Percentiles rank a stretch among this genome's conserved stretches.
Conservation (phyloP, 2,329 filamentous ascomycete species). For the Trichoderma sp. region DNA sequence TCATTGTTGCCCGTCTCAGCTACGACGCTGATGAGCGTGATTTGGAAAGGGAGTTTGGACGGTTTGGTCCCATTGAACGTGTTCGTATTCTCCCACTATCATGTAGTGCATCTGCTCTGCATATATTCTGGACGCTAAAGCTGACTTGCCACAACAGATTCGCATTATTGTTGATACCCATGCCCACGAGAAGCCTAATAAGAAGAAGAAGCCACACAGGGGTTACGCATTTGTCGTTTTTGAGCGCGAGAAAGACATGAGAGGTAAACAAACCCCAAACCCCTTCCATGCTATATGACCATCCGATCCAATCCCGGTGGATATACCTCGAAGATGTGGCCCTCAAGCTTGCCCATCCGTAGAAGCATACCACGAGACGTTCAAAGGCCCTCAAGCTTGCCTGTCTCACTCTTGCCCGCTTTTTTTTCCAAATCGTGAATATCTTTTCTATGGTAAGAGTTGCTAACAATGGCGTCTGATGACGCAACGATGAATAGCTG, state of each 20-base stretch:
- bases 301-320: conserved; percentile 13
- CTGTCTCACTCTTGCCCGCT: conserved; percentile 39
- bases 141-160: conserved; percentile 56
- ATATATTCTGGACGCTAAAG: background rate
- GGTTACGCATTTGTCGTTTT: conserved; percentile 98
- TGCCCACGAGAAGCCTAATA: conserved; percentile 65
- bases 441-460: conserved; percentile 52
- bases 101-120: background rate
- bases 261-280: conserved; percentile 68
- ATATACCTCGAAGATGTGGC: conserved; percentile 36
- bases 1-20: conserved; percentile 86
- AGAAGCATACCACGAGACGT: conserved; percentile 46
- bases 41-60: conserved; percentile 87
- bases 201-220: conserved; percentile 77
- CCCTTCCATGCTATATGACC: conserved; percentile 24
- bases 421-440: conserved; percentile 25
- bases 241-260: conserved; percentile 97
- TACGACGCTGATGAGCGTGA: conserved; percentile 89
- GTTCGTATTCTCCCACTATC: conserved; percentile 47
- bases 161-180: conserved; percentile 81
- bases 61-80: conserved; percentile 90
- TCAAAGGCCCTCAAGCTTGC: conserved; percentile 57
- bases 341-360: conserved; percentile 44
- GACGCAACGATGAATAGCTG: conserved; percentile 69
- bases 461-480: conserved; percentile 65